These are phyloP conservation scores for Crithidia acanthocephali DNA, from an alignment of 208 protist genomes.

Conservation along the genomic window DNA sequence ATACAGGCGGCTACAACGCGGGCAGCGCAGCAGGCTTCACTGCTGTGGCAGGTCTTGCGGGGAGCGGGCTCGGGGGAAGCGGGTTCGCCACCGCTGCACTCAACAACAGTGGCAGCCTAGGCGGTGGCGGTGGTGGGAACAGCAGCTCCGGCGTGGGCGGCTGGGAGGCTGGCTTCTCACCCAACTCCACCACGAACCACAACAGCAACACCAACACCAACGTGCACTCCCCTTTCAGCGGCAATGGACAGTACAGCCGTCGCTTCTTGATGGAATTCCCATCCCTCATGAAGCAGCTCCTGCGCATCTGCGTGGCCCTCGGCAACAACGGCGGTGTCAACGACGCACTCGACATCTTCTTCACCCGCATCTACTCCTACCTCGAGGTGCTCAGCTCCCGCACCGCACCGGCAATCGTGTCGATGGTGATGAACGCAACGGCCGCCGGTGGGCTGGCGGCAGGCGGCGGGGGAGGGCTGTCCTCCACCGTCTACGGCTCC, in stretches of 20 bases:
- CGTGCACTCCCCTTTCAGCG: conserved; percentile 42
- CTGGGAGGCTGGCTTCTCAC: background rate
- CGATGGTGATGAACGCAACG: conserved; percentile 32
- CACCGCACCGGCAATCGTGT: conserved; percentile 35
- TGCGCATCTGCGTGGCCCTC: conserved; percentile 48
- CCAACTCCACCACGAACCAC: background rate
- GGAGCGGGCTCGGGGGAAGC: background rate
- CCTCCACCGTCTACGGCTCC: background rate
- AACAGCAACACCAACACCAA: conserved; percentile 7
- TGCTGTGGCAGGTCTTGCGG: background rate
- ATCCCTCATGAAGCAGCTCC: conserved; percentile 66
- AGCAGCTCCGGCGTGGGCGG: background rate
- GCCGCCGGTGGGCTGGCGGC: conserved; percentile 3
- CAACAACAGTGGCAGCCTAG: conserved; percentile 6
- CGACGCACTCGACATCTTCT: conserved; percentile 82
- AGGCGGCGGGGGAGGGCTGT: background rate
- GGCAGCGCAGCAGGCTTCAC: background rate
- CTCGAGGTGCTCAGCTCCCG: conserved; percentile 66
- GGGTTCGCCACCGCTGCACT: background rate
- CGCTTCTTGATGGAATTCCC: conserved; percentile 82
- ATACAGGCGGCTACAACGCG: background rate
- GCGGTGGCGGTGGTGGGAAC: background rate
- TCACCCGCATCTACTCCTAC: conserved; percentile 65
- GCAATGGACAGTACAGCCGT: conserved; percentile 72
- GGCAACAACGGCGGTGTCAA: conserved; percentile 53